Evolutionary conservation across 2,329 filamentous ascomycete genomes (phyloP).

Genomic region (Xenoacremonium recifei): DNA sequence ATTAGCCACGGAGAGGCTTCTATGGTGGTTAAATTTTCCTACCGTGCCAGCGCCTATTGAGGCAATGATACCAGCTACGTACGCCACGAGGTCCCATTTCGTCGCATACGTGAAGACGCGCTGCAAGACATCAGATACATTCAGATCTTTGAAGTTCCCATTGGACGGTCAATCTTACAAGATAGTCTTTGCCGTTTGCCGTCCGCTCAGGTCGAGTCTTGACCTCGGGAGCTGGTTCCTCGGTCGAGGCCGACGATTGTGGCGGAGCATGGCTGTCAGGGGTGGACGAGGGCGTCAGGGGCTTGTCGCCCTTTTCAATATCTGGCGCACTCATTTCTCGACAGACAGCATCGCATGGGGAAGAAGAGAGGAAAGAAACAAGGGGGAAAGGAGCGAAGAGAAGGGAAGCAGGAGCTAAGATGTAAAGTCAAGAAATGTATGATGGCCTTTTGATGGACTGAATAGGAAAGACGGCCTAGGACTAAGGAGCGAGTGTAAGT

Average conservation of each 20-base stretch:
- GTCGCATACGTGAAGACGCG: conserved; percentile 54
- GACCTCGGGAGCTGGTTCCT: conserved; percentile 26
- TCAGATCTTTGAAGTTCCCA: not conserved
- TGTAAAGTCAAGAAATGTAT: not conserved
- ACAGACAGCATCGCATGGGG: not conserved
- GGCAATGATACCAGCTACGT: conserved; percentile 45
- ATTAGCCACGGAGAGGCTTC: not conserved
- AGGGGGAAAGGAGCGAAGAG: conserved; percentile 1
- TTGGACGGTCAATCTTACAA: conserved; percentile 19
- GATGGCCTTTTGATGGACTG: too few relatives aligned
- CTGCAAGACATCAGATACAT: conserved; percentile 20
- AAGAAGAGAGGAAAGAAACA: too few relatives aligned
- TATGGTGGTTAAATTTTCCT: not conserved
- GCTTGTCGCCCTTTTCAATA: not conserved
- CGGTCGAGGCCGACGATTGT: too few relatives aligned
- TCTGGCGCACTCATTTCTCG: not conserved
- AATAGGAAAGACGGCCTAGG: too few relatives aligned
- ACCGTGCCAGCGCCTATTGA: conserved; percentile 49
- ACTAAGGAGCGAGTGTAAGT: too few relatives aligned
- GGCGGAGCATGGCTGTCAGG: conserved; percentile 1
- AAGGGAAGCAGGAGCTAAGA: not conserved
- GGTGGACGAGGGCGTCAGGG: not conserved
- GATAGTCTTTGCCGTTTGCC: conserved; percentile 44
- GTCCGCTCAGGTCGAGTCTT: conserved; percentile 44
- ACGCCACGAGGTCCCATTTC: conserved; percentile 49